phyloP scores from a whole-genome alignment of 176 grass and related monocot species.

The Raddia guianensis region DNA sequence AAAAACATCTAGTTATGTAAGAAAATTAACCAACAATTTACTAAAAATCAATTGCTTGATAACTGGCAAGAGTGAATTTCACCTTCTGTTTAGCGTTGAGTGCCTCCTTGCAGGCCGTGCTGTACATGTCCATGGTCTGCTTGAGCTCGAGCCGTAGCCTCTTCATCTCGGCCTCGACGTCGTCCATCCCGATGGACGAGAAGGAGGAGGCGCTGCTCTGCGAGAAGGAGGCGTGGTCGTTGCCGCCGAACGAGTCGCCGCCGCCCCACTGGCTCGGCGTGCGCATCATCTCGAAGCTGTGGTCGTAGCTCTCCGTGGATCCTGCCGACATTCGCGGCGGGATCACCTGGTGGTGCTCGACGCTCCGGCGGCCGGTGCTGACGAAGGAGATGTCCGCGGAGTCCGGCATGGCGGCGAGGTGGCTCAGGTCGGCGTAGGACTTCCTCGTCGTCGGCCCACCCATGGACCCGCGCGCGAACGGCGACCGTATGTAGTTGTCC shows the following conservation, averaged over 20 bases:
- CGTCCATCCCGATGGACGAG: conserved; percentile 69
- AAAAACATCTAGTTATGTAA: too few relatives aligned
- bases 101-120: conserved; percentile 92
- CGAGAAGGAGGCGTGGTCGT: conserved; percentile 55
- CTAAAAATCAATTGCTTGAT: too few relatives aligned
- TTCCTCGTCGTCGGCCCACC: conserved; percentile 36
- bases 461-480: conserved; percentile 52
- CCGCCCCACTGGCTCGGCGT: conserved; percentile 67
- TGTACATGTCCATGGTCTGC: conserved; percentile 99
- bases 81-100: conserved; percentile 79
- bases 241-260: conserved; percentile 49
- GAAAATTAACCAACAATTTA: too few relatives aligned
- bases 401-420: conserved; percentile 60
- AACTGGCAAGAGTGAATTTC: too few relatives aligned
- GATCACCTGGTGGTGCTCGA: conserved; percentile 46
- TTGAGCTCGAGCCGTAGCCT: conserved; percentile 77
- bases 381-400: conserved; percentile 87
- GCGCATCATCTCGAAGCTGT: conserved; percentile 75
- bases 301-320: conserved; percentile 62
- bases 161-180: conserved; percentile 95
- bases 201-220: conserved; percentile 73
- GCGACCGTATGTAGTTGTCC: conserved; percentile 63
- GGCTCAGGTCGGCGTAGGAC: conserved; percentile 54
- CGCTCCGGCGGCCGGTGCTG: conserved; percentile 67
- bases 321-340: conserved; percentile 61